A percentile compares a stretch with the other conserved stretches of the same genome.
Evolutionary conservation across 2,329 filamentous ascomycete species (phyloP).

Genomic region (Penicillium janthinellum): DNA sequence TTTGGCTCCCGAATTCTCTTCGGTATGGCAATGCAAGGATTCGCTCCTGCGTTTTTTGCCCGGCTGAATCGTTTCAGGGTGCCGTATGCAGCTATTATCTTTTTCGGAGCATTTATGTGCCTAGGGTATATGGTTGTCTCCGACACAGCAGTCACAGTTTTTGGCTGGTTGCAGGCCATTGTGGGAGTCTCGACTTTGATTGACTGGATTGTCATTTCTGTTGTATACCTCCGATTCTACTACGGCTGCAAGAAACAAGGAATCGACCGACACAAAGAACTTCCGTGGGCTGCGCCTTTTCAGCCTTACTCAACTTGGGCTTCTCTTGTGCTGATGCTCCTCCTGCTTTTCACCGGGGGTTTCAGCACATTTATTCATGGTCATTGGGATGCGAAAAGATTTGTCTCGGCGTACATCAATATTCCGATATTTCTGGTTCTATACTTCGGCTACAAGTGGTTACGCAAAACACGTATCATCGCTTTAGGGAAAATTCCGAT

Average conservation of each 20-base stretch:
- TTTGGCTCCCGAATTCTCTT: constrained; percentile 41
- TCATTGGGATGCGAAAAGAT: constrained; percentile 58
- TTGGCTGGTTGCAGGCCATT: constrained; percentile 68
- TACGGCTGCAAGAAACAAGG: constrained; percentile 46
- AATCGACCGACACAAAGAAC: constrained; percentile 34
- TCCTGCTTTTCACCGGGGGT: constrained; percentile 68
- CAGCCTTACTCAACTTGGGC: constrained; percentile 64
- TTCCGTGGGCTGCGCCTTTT: constrained; percentile 53
- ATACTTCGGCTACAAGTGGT: not conserved
- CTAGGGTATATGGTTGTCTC: constrained; percentile 67
- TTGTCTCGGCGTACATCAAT: constrained; percentile 55
- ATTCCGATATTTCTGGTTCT: no score
- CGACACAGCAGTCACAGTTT: constrained; percentile 56
- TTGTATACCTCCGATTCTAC: constrained; percentile 57
- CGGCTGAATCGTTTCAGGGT: constrained; percentile 51
- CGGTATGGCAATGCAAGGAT: constrained; percentile 39
- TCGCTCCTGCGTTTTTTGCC: constrained; percentile 38
- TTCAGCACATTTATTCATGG: constrained; percentile 52
- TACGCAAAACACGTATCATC: constrained; percentile 37
- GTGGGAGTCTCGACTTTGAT: constrained; percentile 44
- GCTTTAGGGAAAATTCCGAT: constrained; percentile 36
- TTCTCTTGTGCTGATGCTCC: constrained; percentile 55
- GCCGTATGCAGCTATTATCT: constrained; percentile 57
- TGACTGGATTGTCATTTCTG: constrained; percentile 62
- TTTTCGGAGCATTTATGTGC: constrained; percentile 58